Evolutionary conservation across 1,139 yeast species (phyloP), one percentile per base, ranked within the genome.

Genomic region (Geotrichum bryndzae): DNA sequence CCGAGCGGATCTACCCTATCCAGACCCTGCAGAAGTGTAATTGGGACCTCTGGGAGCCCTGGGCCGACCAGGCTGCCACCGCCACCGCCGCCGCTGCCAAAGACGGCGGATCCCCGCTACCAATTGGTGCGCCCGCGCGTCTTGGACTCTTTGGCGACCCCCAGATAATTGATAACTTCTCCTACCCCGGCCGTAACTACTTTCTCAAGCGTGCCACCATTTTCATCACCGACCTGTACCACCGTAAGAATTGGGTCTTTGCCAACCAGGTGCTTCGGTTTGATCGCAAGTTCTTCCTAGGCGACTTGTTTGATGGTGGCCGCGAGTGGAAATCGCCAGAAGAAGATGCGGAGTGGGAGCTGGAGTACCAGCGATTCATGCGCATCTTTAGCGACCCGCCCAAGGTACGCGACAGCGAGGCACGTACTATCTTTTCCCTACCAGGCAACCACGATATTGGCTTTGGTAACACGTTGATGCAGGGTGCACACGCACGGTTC

Each of bases 391-490:
- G 76, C 66, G 76, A 68, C 75, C 84, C 74, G 54, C 76, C 75
- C 41, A 75, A 69, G 61, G 79, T 83, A 59, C 73, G 79, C 38
- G 48, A 27, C 6, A 45, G 31, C 15, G 53, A 41, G 11, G 31
- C 50, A 7, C 31, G 50, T 18, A 83, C 84, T 2, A 62, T 72
- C 31, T 76, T 84, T 66, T 82, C 86, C 1, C 74, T 94, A 13
- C 97, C 98, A 0, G 99, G 99, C 1, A 94, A 94, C 70, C 99
- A 94, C 72, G 99, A 94, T 72, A 90, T 94, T 67, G 99, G 99
- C 0, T 92, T 88, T 73, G 96, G 96, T 46, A 82, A 85, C 62
- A 83, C 86, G 0, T 79, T 83, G 7, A 78, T 82, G 13, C 82
- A 81, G 33, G 74, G 78, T 1, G 82, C 86, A 35, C 73, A 82